Percentiles rank a stretch among this genome's conserved stretches.
These are phyloP conservation scores for Deakozyma indianensis DNA, from an alignment of 805 yeast genomes.

Conservation along the genomic window DNA sequence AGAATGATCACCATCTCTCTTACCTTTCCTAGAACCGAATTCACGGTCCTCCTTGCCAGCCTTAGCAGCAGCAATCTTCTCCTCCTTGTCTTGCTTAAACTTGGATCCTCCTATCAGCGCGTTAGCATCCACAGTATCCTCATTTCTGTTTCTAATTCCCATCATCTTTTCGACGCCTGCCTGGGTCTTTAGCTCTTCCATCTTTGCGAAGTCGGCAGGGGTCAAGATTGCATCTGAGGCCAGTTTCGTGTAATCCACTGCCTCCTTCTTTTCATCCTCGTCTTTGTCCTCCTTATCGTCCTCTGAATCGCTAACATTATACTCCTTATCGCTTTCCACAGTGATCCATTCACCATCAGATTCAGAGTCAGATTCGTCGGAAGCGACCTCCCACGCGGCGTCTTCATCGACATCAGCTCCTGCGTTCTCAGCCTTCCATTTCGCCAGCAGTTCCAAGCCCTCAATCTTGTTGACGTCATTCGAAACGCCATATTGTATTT, in stretches of 20 bases:
- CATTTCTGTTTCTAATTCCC: slow-evolving; percentile 34
- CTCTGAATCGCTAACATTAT: slow-evolving; percentile 40
- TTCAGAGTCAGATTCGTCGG: slow-evolving; percentile 31
- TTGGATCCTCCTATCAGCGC: slow-evolving; percentile 61
- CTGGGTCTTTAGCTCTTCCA: slow-evolving; percentile 71
- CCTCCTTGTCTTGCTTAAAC: slow-evolving; percentile 80
- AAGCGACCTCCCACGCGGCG: slow-evolving; percentile 40
- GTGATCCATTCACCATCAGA: slow-evolving; percentile 66
- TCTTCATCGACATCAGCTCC: slow-evolving; percentile 50
- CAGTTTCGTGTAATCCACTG: slow-evolving; percentile 32
- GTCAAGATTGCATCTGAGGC: slow-evolving; percentile 73
- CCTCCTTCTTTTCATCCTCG: slow-evolving; percentile 23
- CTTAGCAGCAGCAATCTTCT: slow-evolving; percentile 68
- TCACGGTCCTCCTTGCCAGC: slow-evolving; percentile 94
- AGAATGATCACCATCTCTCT: slow-evolving; percentile 59
- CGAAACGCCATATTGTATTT: slow-evolving; percentile 29
- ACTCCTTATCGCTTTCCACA: slow-evolving; percentile 70
- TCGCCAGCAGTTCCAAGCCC: slow-evolving; percentile 77
- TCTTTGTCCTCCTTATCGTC: slow-evolving; percentile 26
- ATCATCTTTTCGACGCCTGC: slow-evolving; percentile 75
- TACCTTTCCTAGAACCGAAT: slow-evolving; percentile 71
- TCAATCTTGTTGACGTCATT: slow-evolving; percentile 59
- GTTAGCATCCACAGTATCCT: slow-evolving; percentile 74
- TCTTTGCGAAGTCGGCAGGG: slow-evolving; percentile 94
- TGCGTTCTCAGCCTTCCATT: slow-evolving; percentile 59